phyloP scores from a whole-genome alignment of 371 early-diverging fungal species.

The Mucor racemosus region DNA sequence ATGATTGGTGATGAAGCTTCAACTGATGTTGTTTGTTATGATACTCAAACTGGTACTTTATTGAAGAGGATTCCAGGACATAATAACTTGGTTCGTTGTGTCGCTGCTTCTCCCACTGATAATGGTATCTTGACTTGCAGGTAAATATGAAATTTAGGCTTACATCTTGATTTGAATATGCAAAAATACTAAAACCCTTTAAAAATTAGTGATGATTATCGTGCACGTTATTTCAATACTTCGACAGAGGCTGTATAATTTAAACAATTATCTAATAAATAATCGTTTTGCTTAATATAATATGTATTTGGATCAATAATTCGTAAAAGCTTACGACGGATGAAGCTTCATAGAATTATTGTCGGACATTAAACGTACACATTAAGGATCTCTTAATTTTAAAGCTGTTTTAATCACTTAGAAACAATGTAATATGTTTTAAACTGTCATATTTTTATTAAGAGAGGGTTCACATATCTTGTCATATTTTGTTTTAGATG shows the following conservation, averaged over 20 bases:
- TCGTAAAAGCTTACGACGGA: too few species aligned
- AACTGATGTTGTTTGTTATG: constrained; percentile 68
- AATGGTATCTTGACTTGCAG: constrained; percentile 56
- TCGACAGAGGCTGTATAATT: background rate
- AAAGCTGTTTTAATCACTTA: too few species aligned
- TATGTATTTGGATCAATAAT: too few species aligned
- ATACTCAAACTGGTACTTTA: constrained; percentile 63
- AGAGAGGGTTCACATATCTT: too few species aligned
- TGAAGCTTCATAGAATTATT: too few species aligned
- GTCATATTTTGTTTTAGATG: too few species aligned
- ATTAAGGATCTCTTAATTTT: too few species aligned
- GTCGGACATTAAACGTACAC: too few species aligned
- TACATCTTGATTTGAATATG: too few species aligned
- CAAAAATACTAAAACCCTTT: too few species aligned
- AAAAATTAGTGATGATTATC: constrained; percentile 48
- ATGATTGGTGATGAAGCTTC: constrained; percentile 76
- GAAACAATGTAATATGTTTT: too few species aligned
- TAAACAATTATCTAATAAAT: background rate
- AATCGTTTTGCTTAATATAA: background rate
- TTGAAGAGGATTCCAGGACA: constrained; percentile 54
- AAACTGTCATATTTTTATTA: too few species aligned
- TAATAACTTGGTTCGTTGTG: constrained; percentile 51
- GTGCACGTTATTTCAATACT: constrained; percentile 50
- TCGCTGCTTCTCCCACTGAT: constrained; percentile 52
- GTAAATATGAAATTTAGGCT: constrained; percentile 19